These are phyloP conservation scores for Trapa incisa DNA, from an alignment of 345 rosid genomes.

Conservation along the genomic window DNA sequence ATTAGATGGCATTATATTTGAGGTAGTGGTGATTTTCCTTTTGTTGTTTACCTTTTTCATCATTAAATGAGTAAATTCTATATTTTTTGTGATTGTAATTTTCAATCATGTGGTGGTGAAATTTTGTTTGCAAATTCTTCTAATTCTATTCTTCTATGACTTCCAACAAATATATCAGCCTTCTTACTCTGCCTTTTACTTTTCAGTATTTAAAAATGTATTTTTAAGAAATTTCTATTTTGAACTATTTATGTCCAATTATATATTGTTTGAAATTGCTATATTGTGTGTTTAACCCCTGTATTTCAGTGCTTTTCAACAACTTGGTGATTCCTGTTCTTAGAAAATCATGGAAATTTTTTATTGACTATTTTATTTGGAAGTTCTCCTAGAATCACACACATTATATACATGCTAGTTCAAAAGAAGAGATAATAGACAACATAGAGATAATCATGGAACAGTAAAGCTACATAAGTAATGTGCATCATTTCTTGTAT, in stretches of 20 bases:
- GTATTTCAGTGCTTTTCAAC: background rate
- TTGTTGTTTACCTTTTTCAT: background rate
- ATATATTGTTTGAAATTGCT: background rate
- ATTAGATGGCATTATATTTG: constrained; percentile 87
- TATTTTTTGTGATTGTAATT: background rate
- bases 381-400: background rate
- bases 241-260: background rate
- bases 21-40: constrained; percentile 27
- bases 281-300: background rate
- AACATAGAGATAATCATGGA: too few relatives aligned
- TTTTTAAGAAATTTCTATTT: background rate
- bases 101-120: background rate
- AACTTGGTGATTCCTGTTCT: background rate
- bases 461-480: too few relatives aligned
- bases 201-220: background rate
- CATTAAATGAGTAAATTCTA: background rate
- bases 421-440: too few relatives aligned
- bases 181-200: background rate
- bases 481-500: too few relatives aligned
- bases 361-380: background rate
- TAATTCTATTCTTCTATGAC: background rate
- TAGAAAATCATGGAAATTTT: background rate
- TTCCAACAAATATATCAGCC: background rate
- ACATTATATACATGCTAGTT: too few relatives aligned
- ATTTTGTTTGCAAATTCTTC: background rate